These are phyloP conservation scores for Luffa acutangula DNA, from an alignment of 306 rosid genomes.

Conservation along the genomic window DNA sequence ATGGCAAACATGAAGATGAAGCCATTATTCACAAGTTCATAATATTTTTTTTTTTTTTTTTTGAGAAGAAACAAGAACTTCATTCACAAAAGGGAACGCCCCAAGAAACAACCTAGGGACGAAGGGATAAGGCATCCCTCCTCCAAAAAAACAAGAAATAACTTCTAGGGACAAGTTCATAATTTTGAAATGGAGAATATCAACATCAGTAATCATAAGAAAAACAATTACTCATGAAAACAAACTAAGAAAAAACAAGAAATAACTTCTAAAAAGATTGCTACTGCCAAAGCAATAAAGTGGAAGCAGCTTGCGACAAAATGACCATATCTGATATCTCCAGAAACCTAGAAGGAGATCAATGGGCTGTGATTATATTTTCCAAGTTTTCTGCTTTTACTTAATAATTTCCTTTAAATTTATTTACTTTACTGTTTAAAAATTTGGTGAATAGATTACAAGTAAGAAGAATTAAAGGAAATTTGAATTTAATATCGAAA, in stretches of 20 bases:
- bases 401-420: too few species aligned
- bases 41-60: too few species aligned
- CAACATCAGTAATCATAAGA: neutral
- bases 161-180: neutral
- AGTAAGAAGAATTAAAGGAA: neutral
- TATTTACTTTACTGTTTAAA: neutral
- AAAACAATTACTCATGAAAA: neutral
- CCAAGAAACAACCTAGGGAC: too few species aligned
- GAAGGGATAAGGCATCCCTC: too few species aligned
- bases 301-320: neutral
- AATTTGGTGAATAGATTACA: neutral
- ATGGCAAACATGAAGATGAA: too few species aligned
- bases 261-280: neutral
- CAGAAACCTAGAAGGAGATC: too few species aligned
- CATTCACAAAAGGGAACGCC: too few species aligned
- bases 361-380: too few species aligned
- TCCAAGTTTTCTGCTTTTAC: neutral
- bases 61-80: too few species aligned
- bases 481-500: neutral
- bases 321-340: too few species aligned
- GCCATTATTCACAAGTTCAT: neutral
- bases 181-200: neutral
- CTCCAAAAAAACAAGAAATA: too few species aligned
- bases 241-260: neutral
- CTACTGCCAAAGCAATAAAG: neutral